These are phyloP conservation scores for Ophiocordyceps camponoti-floridani DNA, from an alignment of 2,329 filamentous ascomycete species.

Conservation along the genomic window DNA sequence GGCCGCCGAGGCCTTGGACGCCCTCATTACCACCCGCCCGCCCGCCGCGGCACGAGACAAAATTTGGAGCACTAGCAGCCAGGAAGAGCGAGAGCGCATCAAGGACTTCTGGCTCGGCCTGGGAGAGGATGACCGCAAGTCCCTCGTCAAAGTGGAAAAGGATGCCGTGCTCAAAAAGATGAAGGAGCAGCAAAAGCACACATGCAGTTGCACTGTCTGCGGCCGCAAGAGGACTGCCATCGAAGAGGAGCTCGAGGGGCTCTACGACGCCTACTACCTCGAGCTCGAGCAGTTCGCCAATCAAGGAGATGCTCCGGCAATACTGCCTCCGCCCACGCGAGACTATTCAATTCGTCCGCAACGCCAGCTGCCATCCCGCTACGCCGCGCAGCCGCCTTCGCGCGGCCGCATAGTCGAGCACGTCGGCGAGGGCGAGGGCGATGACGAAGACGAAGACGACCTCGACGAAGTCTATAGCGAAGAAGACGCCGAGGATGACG, in stretches of 20 bases:
- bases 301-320: constrained; percentile 49
- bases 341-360: constrained; percentile 43
- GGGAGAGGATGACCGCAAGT: constrained; percentile 86
- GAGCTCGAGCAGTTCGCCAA: constrained; percentile 96
- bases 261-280: constrained; percentile 97
- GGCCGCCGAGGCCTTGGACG: constrained; percentile 1
- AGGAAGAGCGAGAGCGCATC: constrained; percentile 90
- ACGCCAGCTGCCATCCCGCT: constrained; percentile 38
- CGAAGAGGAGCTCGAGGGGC: constrained; percentile 89
- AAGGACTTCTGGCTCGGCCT: constrained; percentile 96
- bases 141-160: constrained; percentile 93
- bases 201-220: constrained; percentile 94
- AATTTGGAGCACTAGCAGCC: constrained; percentile 93
- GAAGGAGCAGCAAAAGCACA: constrained; percentile 99
- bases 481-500: constrained; percentile 38
- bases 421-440: constrained; percentile 35
- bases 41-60: constrained; percentile 52
- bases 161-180: constrained; percentile 96
- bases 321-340: constrained; percentile 28
- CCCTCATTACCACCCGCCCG: constrained; percentile 14
- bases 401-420: constrained; percentile 58
- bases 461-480: constrained; percentile 32
- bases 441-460: constrained; percentile 36
- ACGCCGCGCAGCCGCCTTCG: constrained; percentile 50
- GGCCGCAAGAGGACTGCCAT: constrained; percentile 92